These are phyloP conservation scores for Colletotrichum melonis DNA, from an alignment of 2,329 filamentous ascomycete genomes.

Conservation along the genomic window DNA sequence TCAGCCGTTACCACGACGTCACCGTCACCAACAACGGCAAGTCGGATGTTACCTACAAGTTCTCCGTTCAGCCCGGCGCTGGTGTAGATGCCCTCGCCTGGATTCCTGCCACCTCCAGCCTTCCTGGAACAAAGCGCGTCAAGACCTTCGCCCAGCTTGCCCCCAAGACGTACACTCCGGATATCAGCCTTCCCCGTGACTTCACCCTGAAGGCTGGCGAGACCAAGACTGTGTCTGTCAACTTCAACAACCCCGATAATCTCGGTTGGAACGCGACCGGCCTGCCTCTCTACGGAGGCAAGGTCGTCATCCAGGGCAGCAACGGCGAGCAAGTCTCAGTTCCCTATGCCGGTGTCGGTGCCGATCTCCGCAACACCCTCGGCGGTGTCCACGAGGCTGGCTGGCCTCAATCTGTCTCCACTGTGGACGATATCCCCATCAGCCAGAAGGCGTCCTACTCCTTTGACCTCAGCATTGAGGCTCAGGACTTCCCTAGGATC, in stretches of 20 bases:
- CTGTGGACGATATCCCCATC: conserved; percentile 22
- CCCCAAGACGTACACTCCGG: conserved; percentile 36
- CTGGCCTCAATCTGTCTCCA: conserved; percentile 32
- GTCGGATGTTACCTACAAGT: conserved; percentile 47
- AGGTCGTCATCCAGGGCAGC: conserved; percentile 47
- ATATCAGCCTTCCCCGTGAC: conserved; percentile 36
- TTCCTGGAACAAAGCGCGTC: conserved; percentile 18
- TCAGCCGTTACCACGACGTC: conserved; percentile 43
- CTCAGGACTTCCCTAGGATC: conserved; percentile 39
- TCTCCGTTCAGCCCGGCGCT: conserved; percentile 43
- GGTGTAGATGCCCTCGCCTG: conserved; percentile 49
- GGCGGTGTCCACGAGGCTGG: conserved; percentile 33
- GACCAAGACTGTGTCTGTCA: conserved; percentile 41
- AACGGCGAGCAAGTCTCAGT: conserved; percentile 55
- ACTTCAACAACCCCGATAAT: conserved; percentile 43
- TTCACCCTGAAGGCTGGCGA: conserved; percentile 42
- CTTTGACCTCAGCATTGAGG: conserved; percentile 34
- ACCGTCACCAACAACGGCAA: conserved; percentile 51
- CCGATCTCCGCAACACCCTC: conserved; percentile 32
- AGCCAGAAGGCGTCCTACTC: conserved; percentile 18
- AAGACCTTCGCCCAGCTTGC: conserved; percentile 40
- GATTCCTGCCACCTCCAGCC: conserved; percentile 12
- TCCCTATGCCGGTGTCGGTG: conserved; percentile 48
- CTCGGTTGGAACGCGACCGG: conserved; percentile 33
- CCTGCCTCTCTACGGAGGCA: conserved; percentile 49